Conservation (phyloP, 768 basidiomycete species). For the Boletus reticulatus region DNA sequence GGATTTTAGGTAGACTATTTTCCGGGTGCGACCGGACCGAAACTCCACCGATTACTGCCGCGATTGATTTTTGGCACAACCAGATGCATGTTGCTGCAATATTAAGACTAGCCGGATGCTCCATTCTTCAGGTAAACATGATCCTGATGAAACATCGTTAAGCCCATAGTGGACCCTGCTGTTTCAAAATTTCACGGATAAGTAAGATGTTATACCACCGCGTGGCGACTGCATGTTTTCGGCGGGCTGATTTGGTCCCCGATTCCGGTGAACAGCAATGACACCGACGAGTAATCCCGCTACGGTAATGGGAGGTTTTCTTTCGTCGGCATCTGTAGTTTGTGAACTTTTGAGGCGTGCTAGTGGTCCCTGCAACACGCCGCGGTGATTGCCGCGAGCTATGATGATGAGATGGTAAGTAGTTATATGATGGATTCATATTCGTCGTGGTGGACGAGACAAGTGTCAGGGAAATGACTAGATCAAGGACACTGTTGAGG, state of each 20-base stretch:
- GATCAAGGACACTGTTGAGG: background rate
- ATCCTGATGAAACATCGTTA: background rate
- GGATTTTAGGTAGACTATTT: too few species aligned
- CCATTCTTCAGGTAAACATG: background rate
- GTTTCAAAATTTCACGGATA: background rate
- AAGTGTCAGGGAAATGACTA: background rate
- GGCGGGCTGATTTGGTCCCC: constrained; percentile 2
- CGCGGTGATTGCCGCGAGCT: constrained; percentile 3
- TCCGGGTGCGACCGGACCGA: background rate
- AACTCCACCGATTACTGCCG: background rate
- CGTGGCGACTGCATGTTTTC: background rate
- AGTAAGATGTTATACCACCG: background rate
- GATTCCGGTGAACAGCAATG: background rate
- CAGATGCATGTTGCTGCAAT: constrained; percentile 1
- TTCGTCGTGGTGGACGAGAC: background rate
- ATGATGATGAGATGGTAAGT: background rate
- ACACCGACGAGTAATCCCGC: background rate
- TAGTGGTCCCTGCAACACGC: background rate
- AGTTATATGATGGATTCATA: too few species aligned
- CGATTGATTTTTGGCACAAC: background rate
- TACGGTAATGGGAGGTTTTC: background rate
- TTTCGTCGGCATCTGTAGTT: background rate
- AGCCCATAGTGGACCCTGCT: constrained; percentile 2
- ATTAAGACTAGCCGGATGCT: background rate
- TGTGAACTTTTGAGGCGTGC: background rate